phyloP scores from a whole-genome alignment of 805 yeast species.

The Teunomyces gatunensis region DNA sequence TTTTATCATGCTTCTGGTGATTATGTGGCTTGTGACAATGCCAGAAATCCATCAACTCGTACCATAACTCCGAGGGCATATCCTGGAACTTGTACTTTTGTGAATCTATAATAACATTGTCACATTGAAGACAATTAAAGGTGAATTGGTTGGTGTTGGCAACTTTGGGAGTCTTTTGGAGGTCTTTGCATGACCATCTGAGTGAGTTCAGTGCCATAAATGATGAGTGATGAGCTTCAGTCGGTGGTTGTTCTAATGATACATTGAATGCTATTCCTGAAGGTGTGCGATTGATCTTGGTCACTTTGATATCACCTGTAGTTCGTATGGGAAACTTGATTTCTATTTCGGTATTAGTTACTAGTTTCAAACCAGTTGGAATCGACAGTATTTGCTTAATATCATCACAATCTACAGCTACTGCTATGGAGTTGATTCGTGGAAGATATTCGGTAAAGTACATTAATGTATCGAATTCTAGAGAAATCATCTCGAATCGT shows the following conservation, averaged over 20 bases:
- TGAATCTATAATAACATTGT: slow-evolving; percentile 26
- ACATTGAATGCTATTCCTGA: not conserved
- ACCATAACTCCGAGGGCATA: slow-evolving; percentile 92
- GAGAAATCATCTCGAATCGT: not conserved
- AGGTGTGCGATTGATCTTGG: not conserved
- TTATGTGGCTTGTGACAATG: slow-evolving; percentile 84
- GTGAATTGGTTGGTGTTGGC: slow-evolving; percentile 21
- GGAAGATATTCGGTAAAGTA: slow-evolving; percentile 9
- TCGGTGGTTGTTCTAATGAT: not conserved
- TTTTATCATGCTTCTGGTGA: slow-evolving; percentile 18
- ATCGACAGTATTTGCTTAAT: not conserved
- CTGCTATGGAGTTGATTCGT: slow-evolving; percentile 6
- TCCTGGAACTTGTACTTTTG: slow-evolving; percentile 42
- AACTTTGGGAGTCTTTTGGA: slow-evolving; percentile 29
- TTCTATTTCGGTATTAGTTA: not conserved
- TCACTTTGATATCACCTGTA: not conserved
- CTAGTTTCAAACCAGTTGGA: not conserved
- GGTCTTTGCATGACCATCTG: slow-evolving; percentile 44
- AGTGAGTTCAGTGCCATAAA: slow-evolving; percentile 1
- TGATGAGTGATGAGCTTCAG: not conserved
- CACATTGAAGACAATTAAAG: slow-evolving; percentile 34
- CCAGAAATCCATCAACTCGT: slow-evolving; percentile 96
- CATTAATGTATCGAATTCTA: slow-evolving; percentile 2
- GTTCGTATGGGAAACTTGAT: slow-evolving; percentile 1
- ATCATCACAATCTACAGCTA: slow-evolving; percentile 4